A percentile compares a stretch with the other conserved stretches of the same genome.
These are phyloP conservation scores for Protea cynaroides DNA, from an alignment of 164 flowering plant genomes.

Conservation along the genomic window DNA sequence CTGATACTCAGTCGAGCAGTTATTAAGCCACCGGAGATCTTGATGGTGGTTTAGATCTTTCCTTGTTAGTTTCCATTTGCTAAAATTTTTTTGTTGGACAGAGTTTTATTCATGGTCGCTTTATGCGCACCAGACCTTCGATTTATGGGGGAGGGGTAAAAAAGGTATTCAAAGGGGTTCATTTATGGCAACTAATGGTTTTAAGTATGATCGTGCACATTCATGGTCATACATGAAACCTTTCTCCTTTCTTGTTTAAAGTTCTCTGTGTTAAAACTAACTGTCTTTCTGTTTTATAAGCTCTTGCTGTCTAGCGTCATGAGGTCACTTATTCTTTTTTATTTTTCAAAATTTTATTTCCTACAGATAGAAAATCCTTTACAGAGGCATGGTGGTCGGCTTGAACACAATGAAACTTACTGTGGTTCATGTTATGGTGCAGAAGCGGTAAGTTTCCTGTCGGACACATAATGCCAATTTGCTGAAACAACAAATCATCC, in stretches of 20 bases:
- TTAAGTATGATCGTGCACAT: too few species aligned
- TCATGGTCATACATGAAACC: too few species aligned
- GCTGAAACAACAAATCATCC: too few species aligned
- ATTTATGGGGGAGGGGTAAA: too few species aligned
- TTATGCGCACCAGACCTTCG: too few species aligned
- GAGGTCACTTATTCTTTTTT: slow-evolving; percentile 3
- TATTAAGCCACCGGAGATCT: neutral
- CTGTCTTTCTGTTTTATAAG: neutral
- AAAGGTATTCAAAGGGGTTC: too few species aligned
- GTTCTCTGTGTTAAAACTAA: neutral
- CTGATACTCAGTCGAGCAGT: too few species aligned
- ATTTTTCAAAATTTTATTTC: neutral
- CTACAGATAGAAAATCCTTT: slow-evolving; percentile 76
- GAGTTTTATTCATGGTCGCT: too few species aligned
- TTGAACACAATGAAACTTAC: slow-evolving; percentile 89
- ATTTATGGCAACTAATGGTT: too few species aligned
- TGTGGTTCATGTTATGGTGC: slow-evolving; percentile 97
- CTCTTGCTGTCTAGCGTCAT: neutral
- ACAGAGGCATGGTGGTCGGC: slow-evolving; percentile 91
- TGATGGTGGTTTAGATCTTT: neutral
- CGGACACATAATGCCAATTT: neutral
- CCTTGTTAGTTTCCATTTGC: neutral
- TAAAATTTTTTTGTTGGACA: too few species aligned
- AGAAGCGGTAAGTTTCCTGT: slow-evolving; percentile 46
- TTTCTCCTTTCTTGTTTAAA: slow-evolving; percentile 5